These are phyloP conservation scores for Aphanomyces stellatus DNA, from an alignment of 352 stramenopile genomes.

Conservation along the genomic window DNA sequence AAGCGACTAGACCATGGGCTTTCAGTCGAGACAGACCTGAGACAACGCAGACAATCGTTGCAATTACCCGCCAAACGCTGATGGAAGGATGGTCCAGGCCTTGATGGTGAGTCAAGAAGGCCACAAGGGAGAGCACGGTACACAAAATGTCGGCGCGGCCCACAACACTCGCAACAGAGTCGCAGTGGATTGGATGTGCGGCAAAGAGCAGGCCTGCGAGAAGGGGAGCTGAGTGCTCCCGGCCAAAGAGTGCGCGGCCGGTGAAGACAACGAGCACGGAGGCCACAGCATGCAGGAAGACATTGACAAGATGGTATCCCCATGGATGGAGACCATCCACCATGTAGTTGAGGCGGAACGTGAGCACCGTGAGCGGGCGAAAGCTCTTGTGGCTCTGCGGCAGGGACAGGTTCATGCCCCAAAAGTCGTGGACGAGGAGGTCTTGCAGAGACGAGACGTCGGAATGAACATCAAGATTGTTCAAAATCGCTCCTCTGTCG, in stretches of 20 bases:
- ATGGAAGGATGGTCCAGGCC: neutral
- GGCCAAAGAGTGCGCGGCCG: constrained; percentile 25
- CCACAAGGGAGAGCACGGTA: constrained; percentile 49
- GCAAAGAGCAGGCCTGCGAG: constrained; percentile 76
- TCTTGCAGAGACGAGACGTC: constrained; percentile 27
- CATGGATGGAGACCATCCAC: constrained; percentile 35
- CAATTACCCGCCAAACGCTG: no score
- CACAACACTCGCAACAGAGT: constrained; percentile 86
- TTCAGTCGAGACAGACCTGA: neutral
- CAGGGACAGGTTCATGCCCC: constrained; percentile 55
- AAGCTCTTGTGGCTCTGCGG: constrained; percentile 82
- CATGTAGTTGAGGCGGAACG: constrained; percentile 55
- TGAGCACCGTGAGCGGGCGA: constrained; percentile 67
- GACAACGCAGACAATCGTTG: no score
- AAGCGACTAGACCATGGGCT: neutral
- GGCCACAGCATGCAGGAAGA: constrained; percentile 52
- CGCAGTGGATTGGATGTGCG: constrained; percentile 86
- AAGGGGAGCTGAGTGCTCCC: constrained; percentile 10
- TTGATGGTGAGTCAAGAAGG: constrained; percentile 47
- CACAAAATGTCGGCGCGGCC: constrained; percentile 85
- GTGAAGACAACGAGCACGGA: constrained; percentile 35
- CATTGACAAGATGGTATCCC: constrained; percentile 70
- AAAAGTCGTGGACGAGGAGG: constrained; percentile 79
- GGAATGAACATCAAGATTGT: constrained; percentile 47
- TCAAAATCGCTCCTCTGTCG: constrained; percentile 69